Base-by-base conservation (phyloP, 768 basidiomycete species). In the Podaxis carcinomalis region DNA sequence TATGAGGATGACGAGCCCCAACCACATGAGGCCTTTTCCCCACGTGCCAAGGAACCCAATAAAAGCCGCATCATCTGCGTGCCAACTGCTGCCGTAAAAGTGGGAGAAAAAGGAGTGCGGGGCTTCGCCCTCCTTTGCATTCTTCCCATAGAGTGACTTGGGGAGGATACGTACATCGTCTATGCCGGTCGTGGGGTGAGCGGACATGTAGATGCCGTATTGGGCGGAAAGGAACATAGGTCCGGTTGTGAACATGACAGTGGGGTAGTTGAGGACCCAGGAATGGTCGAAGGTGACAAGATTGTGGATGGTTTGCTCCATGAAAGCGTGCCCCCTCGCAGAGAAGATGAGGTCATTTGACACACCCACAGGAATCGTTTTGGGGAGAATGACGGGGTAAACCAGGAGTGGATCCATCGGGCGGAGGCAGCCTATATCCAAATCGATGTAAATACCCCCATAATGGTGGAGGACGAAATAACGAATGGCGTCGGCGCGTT, bases 161-260 rank as follows among this genome's bases (percentile, higher is more conserved):
- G 97, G 95, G 3, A 98, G 79, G 62, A 99, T 87, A 62, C 96
- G 91, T 9, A 99, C 82, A 52, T 90, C 88, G 23, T 83, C 81
- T 13, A 84, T 79, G n/a, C 86, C 85, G 16, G 84, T 83, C 13
- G 77, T 77, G 32, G 85, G 82, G 59, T 92, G 84, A 10, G 87
- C 81, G 3, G 89, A 79, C 4, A 84, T 83, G 74, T 92, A 98
- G 55, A 95, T 80, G 44, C 93, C 92, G 72, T 96, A 96, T 71
- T 97, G 93, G 2, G 89, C 87, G 0, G 95, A 98, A 11, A 99
- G 77, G 75, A 98, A 99, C 97, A 99, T 99, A 68, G 97, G 97
- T 1, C 96, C 96, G 0, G 97, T 99, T 56, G 94, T 94, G 76
- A 99, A 99, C 97, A 99, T 99, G 78, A 99, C 97, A 27, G 97